Base-by-base conservation (phyloP, 306 rosid species). In the Ormosia emarginata region DNA sequence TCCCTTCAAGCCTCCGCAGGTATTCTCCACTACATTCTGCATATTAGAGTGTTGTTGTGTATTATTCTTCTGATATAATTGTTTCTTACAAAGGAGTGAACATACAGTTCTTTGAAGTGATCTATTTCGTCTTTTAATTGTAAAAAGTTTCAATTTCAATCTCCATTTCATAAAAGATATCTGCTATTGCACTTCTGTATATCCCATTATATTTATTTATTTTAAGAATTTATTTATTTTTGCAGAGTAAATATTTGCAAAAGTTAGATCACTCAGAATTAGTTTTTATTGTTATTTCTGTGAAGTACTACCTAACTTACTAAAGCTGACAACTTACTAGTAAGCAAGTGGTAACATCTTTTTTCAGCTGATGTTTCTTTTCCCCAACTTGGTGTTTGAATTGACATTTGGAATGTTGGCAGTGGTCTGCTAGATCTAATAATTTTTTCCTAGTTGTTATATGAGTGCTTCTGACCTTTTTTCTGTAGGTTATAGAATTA, bases 1-100 rank as follows among this genome's bases (percentile, higher is more conserved):
- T 87, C 99, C 98, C 39, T 93, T 95, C 82, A 86, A 88, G 65
- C 93, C 94, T 88, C 99, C 99, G 0, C 87, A 87, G 98, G 98
- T 95, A 82, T 15, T 43, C 46, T 53, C 57, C 5, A 8, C 63
- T 43, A 6, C 13, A 14, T 65, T 47, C 17, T 15, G 65, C 63
- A 33, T 13, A 33, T n/a, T 24, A 32, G 62, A 70, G 41, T 10
- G 7, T 12, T 68, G 18, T 37, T 71, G 5, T 65, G 34, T 10
- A 39, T 12, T 81, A n/a, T 41, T 81, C 3, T 55, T 47, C 5
- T 8, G 17, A 12, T 46, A 33, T 49, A 36, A 12, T 56, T 41
- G 29, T 47, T 73, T 14, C 9, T 66, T 43, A 32, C 61, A 49
- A 17, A 11, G 24, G 49, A 18, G 30, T 36, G 46, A 14, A 33